Evolutionary conservation across 345 rosid genomes (phyloP), one percentile per base, ranked within the genome.

Genomic region (Citrus inodora): DNA sequence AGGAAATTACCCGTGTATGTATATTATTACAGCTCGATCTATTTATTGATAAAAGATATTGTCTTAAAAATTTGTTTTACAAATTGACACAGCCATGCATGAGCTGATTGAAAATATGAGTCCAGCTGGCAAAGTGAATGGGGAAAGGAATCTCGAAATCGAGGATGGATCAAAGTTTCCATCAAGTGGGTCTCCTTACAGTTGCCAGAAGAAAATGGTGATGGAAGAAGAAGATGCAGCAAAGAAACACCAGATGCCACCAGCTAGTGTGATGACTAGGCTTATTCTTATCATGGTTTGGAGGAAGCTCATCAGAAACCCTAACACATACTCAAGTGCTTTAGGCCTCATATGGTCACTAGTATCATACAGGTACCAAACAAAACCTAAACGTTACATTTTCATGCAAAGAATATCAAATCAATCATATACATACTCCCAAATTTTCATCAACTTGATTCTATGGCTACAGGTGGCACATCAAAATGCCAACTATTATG

Each of bases 231-330:
- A 27, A 30, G 70, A 67, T 14, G 75, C 55, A 59, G 13, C 40
- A 59, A 67, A 68, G 67, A 73, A 71, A 56, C 67, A 64, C 1
- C 82, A 75, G 70, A 78, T 82, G 85, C 85, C 85, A 17, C 82
- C 82, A 22, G 80, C 85, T 19, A 79, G 74, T 58, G 85, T 82
- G n/a, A 56, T 82, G 82, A 76, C 75, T 0, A 75, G 79, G 65
- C 82, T 82, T 48, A 82, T 82, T 51, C 77, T 75, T 8, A 79
- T 79, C 2, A 76, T 82, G 85, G 80, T 82, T 38, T 79, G 82
- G 85, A 79, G 85, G 61, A 82, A 82, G 79, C 82, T 82, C 16
- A 76, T 82, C 1, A 64, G 85, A 71, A 82, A 82, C 61, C 85
- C 85, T 1, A 82, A 82, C 51, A 79, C 85, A 6, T 76, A 82